phyloP scores from a whole-genome alignment of 2,329 filamentous ascomycete species.

The Monosporascus ibericus region DNA sequence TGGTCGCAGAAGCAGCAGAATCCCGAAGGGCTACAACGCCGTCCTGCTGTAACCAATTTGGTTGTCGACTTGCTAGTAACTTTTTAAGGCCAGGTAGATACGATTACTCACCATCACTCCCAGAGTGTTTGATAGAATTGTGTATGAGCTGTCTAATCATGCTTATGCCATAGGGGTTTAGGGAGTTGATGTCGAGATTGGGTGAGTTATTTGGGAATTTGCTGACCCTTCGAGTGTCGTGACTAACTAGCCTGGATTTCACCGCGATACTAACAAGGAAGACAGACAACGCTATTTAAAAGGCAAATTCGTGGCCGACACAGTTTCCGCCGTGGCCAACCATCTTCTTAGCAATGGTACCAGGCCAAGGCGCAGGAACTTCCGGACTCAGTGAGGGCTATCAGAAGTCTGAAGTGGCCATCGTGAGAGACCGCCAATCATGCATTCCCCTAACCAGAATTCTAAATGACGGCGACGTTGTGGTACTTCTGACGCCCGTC shows the following conservation, averaged over 20 bases:
- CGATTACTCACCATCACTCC: background rate
- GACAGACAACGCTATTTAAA: slow-evolving; percentile 9
- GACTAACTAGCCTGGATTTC: slow-evolving; percentile 1
- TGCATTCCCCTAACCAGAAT: slow-evolving; percentile 42
- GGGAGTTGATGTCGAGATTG: slow-evolving; percentile 1
- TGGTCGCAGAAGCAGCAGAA: background rate
- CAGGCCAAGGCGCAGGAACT: slow-evolving; percentile 19
- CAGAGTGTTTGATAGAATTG: background rate
- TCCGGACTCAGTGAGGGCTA: slow-evolving; percentile 23
- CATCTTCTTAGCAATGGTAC: slow-evolving; percentile 23
- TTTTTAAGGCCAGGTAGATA: background rate
- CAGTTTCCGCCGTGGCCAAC: background rate
- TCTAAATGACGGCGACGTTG: slow-evolving; percentile 43
- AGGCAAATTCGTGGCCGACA: slow-evolving; percentile 14
- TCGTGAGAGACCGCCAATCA: slow-evolving; percentile 25
- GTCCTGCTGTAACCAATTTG: too few species aligned
- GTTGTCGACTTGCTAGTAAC: background rate
- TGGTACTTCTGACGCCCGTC: slow-evolving; percentile 57
- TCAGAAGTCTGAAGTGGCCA: slow-evolving; percentile 21
- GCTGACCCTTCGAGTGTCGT: slow-evolving; percentile 8
- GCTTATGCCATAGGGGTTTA: slow-evolving; percentile 17
- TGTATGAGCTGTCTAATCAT: slow-evolving; percentile 8
- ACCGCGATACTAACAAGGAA: slow-evolving; percentile 12
- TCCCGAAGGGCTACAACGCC: background rate
- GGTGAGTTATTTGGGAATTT: slow-evolving; percentile 15